Evolutionary conservation across 208 protist species (phyloP), one percentile per base, ranked within the genome.

Genomic region (Entamoeba nuttalli): DNA sequence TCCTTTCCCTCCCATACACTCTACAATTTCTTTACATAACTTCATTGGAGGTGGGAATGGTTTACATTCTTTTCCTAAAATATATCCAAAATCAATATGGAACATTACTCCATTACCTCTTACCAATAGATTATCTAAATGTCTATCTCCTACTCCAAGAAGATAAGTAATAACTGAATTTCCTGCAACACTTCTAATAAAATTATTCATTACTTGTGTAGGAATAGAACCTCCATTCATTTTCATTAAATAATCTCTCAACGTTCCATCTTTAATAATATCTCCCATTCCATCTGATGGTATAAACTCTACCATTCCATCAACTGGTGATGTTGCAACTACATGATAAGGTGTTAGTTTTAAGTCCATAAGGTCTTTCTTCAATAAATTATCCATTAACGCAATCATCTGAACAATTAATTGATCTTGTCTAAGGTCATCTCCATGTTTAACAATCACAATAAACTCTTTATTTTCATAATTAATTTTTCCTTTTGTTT

Each of bases 21-120:
- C 50, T 2, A 97, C 50, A 57, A 96, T 96, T 21, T 96, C 71
- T 73, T 96, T 94, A 5, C 35, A 93, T 2, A 97, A 30, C 73
- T 95, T 96, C 93, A 97, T 96, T n/a, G 93, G 48, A 4, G 96
- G 93, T 19, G 73, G 35, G 30, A 94, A 96, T 5, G 93, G 62
- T 93, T 97, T 97, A 3, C 95, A 95, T 93, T 97, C 96, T 30
- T 73, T 94, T 7, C 94, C 95, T 4, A 97, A 94, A 41, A 96
- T 95, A 62, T 93, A 96, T 35, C 94, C 96, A 96, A 97, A 97
- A 51, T 97, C 96, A 51, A 97, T 97, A 71, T 97, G 96, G 1
- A 97, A 96, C 9, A 97, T 3, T 19, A 19, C 4, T 9, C 95
- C 95, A 73, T 97, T 51, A 35, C 14, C 17, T 9, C 52, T 95